phyloP scores from a whole-genome alignment of 768 basidiomycete species.

The Coprinellus aureogranulatus region DNA sequence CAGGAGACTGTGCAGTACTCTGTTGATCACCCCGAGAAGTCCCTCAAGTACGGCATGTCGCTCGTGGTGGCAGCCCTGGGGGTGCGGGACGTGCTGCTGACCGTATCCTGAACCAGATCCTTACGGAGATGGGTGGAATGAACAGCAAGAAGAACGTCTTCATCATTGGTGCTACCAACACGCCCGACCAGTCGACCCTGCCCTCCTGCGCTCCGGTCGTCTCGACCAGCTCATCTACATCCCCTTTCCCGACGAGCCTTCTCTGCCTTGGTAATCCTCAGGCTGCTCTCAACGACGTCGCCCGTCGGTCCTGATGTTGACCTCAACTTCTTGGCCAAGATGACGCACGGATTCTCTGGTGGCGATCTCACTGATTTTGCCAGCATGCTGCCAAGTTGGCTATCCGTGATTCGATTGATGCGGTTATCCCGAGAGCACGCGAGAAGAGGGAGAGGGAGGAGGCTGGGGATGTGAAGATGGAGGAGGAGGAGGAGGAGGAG shows the following conservation, averaged over 20 bases:
- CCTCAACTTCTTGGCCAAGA: constrained; percentile 82
- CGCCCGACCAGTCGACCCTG: constrained; percentile 93
- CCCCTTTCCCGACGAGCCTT: constrained; percentile 92
- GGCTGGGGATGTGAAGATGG: constrained; percentile 72
- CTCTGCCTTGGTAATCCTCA: constrained; percentile 88
- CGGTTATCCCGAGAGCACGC: constrained; percentile 76
- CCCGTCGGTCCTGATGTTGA: constrained; percentile 83
- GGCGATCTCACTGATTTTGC: constrained; percentile 99
- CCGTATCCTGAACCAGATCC: constrained; percentile 94
- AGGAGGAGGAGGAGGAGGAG: constrained; percentile 54
- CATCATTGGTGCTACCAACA: constrained; percentile 95
- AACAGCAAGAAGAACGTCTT: constrained; percentile 99
- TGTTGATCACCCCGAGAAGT: constrained; percentile 99
- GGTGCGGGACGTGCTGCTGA: constrained; percentile 96
- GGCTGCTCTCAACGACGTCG: constrained; percentile 87
- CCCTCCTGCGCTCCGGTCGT: constrained; percentile 93
- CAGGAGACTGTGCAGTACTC: constrained; percentile 99
- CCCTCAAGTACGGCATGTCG: constrained; percentile 99
- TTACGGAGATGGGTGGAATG: constrained; percentile 99
- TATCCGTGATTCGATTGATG: constrained; percentile 91
- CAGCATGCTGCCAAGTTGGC: constrained; percentile 97
- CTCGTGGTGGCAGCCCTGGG: constrained; percentile 80
- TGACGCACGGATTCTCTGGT: constrained; percentile 97
- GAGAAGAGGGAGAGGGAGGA: constrained; percentile 84
- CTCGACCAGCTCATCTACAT: constrained; percentile 99